Percentiles rank a stretch among this genome's conserved stretches.
These are phyloP conservation scores for Leccinum longicurvipes DNA, from an alignment of 768 basidiomycete genomes.

Conservation along the genomic window DNA sequence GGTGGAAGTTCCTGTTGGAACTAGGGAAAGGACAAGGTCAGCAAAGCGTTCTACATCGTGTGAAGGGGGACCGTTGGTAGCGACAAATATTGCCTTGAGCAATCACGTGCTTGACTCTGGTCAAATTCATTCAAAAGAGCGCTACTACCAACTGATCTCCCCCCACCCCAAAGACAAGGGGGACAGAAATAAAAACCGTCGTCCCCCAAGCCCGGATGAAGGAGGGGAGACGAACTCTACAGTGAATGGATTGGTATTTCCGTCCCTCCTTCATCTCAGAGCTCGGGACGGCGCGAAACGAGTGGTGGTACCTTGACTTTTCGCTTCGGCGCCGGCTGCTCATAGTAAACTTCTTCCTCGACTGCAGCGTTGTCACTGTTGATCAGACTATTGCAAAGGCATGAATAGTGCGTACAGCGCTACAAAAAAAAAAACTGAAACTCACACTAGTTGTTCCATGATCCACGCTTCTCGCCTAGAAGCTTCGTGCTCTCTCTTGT, in stretches of 20 bases:
- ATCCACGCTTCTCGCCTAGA: slow-evolving; percentile 87
- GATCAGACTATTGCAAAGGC: slow-evolving; percentile 46
- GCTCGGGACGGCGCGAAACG: slow-evolving; percentile 81
- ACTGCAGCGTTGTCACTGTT: slow-evolving; percentile 66
- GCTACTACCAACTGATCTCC: slow-evolving; percentile 35
- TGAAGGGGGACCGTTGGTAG: slow-evolving; percentile 38
- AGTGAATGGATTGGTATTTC: slow-evolving; percentile 34
- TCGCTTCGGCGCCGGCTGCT: slow-evolving; percentile 62
- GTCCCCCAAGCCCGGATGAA: slow-evolving; percentile 92
- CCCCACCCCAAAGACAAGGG: slow-evolving; percentile 57
- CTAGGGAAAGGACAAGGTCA: slow-evolving; percentile 30
- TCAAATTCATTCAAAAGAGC: slow-evolving; percentile 22
- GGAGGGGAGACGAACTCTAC: slow-evolving; percentile 79
- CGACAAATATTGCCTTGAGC: slow-evolving; percentile 38
- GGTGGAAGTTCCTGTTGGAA: slow-evolving; percentile 41
- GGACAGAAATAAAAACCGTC: slow-evolving; percentile 66
- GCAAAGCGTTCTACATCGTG: slow-evolving; percentile 29
- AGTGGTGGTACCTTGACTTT: slow-evolving; percentile 91
- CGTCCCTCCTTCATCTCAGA: slow-evolving; percentile 88
- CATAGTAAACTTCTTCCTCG: slow-evolving; percentile 81
- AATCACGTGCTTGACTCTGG: slow-evolving; percentile 24
- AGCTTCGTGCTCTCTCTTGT: slow-evolving; percentile 83
- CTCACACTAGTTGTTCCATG: slow-evolving; percentile 89
- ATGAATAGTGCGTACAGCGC: slow-evolving; percentile 1
- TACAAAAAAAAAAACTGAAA: slow-evolving; percentile 4